phyloP scores from a whole-genome alignment of 768 basidiomycete genomes.

The Tylopilus sp. region DNA sequence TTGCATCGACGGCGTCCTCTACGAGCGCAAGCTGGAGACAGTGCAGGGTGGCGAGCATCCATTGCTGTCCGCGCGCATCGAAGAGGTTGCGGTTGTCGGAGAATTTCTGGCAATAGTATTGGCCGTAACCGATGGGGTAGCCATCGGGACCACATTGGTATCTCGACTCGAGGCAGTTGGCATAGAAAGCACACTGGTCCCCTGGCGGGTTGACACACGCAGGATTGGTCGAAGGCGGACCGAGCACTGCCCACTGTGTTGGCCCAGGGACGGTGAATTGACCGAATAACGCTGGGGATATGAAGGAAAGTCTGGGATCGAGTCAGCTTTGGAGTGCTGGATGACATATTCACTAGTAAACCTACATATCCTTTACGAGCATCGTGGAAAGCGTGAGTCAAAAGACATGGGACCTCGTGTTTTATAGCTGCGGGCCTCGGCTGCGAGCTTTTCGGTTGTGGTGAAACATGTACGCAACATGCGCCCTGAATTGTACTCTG shows the following conservation, averaged over 20 bases:
- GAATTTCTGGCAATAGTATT: conserved; percentile 41
- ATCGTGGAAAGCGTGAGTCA: background rate
- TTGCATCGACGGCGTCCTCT: conserved; percentile 28
- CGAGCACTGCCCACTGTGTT: background rate
- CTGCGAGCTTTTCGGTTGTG: no score
- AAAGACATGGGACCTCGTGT: no score
- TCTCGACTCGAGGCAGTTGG: conserved; percentile 41
- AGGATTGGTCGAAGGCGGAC: conserved; percentile 14
- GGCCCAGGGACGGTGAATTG: background rate
- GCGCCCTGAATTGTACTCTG: no score
- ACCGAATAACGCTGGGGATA: background rate
- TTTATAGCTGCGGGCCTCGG: no score
- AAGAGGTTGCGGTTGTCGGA: conserved; percentile 27
- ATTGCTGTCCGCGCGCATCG: conserved; percentile 34
- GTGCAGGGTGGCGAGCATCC: conserved; percentile 45
- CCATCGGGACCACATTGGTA: conserved; percentile 44
- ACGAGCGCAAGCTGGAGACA: conserved; percentile 44
- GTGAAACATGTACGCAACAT: no score
- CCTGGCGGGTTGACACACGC: conserved; percentile 31
- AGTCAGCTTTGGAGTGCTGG: background rate
- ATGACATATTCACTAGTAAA: background rate
- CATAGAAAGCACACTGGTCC: conserved; percentile 43
- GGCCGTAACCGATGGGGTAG: conserved; percentile 43
- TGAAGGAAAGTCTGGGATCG: background rate
- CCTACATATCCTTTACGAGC: background rate